Evolutionary conservation across 345 rosid genomes (phyloP).

Genomic region (Citrus unshiu): DNA sequence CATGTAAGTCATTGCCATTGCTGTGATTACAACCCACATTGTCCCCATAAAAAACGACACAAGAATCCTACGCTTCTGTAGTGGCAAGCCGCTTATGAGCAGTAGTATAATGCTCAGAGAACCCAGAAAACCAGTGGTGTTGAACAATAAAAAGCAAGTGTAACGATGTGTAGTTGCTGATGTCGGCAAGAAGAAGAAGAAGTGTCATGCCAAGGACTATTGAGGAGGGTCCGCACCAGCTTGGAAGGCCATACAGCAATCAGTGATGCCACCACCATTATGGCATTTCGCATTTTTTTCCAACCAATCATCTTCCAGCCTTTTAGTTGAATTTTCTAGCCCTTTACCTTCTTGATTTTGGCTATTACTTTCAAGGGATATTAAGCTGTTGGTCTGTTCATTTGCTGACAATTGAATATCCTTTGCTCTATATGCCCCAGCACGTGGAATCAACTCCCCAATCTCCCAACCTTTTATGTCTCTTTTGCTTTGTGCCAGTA

Average conservation of each 20-base stretch:
- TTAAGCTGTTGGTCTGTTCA: too few relatives aligned
- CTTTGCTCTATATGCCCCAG: too few relatives aligned
- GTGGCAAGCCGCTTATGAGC: conserved; percentile 23
- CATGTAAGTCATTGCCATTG: neutral
- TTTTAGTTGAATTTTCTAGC: too few relatives aligned
- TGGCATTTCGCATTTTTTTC: too few relatives aligned
- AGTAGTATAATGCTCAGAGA: conserved; percentile 23
- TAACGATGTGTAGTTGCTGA: neutral
- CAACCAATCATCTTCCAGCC: too few relatives aligned
- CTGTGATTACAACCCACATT: conserved; percentile 19
- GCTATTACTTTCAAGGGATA: too few relatives aligned
- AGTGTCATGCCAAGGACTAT: conserved; percentile 11
- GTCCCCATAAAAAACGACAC: conserved; percentile 7
- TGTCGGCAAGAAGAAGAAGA: too few relatives aligned
- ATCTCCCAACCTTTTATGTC: neutral
- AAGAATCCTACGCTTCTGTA: neutral
- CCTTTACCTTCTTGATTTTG: too few relatives aligned
- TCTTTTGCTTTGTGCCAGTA: neutral
- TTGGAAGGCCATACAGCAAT: conserved; percentile 8
- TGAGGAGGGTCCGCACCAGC: conserved; percentile 24
- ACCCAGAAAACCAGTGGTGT: conserved; percentile 16
- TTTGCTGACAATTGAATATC: too few relatives aligned
- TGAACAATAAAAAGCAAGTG: neutral
- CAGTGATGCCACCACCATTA: too few relatives aligned
- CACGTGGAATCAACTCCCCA: neutral